Base-by-base conservation (phyloP, 352 stramenopile genomes). In the Pythium myriotylum region DNA sequence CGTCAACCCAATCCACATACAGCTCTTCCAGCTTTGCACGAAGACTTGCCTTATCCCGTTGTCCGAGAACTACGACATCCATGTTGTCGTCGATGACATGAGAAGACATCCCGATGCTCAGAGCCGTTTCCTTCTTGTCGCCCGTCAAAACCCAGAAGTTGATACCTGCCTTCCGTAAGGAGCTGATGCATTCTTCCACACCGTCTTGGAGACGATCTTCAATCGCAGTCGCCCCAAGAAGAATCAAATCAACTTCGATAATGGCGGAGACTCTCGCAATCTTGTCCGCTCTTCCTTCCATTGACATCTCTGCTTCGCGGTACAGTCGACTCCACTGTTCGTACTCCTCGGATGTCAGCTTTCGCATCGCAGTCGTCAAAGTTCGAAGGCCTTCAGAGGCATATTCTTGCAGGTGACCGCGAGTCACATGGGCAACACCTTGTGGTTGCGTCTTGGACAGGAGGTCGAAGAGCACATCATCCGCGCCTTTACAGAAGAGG, bases 101-200 rank as follows among this genome's bases (percentile, higher is more conserved):
- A 19, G 86, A 95, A 16, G 88, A 94, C 84, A 95, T 94, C 26
- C 87, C 87, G 23, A 95, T 94, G 51, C 84, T 94, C 13, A 94
- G 65, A 9, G 87, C 87, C 2, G 87, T 95, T 67, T 95, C 87
- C 63, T 94, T 94, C 54, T 95, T 95, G 71, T 95, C 87, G 23
- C 87, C 95, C 0, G 95, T 99, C 24, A 99, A 78, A 26, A 99
- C 91, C 95, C 95, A 98, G 42, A 98, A 91, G 58, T 98, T 98
- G 63, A 99, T 98, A 3, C 94, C 94, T 8, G 95, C 95, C 47
- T 97, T 92, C 9, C 84, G 73, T 29, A 99, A 71, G n/a, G 94
- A 81, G 41, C 73, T 84, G 68, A 99, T 98, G 14, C 86, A 96
- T 47, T 97, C 86, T 22, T 95, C 86, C 2, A 98, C 95, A 10